phyloP scores from a whole-genome alignment of 495 filamentous ascomycete genomes.

The Bryoglossum gracile region DNA sequence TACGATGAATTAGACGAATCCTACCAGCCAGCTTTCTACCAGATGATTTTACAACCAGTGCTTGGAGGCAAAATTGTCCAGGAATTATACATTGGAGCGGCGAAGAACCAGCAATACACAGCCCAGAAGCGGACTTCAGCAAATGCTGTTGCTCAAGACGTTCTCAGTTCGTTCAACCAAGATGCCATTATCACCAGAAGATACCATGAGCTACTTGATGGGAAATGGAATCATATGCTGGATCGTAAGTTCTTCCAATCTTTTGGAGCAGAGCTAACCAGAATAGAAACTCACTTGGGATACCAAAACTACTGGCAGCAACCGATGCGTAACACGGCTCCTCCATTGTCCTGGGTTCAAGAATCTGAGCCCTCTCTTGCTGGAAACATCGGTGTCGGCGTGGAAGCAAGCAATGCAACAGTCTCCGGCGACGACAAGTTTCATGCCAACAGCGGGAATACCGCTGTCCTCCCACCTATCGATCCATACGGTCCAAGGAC shows the following conservation, averaged over 20 bases:
- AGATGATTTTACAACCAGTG: conserved; percentile 63
- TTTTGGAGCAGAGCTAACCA: background rate
- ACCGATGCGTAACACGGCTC: conserved; percentile 61
- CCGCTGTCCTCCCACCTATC: conserved; percentile 49
- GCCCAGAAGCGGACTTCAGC: conserved; percentile 58
- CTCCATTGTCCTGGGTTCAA: conserved; percentile 51
- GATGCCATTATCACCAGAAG: conserved; percentile 53
- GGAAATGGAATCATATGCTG: conserved; percentile 72
- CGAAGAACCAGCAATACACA: conserved; percentile 55
- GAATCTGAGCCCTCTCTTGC: conserved; percentile 46
- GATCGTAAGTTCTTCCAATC: conserved; percentile 36
- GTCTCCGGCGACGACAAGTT: conserved; percentile 61
- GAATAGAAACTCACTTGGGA: conserved; percentile 43
- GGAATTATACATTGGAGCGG: conserved; percentile 53
- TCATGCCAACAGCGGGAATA: conserved; percentile 49
- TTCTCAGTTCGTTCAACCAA: conserved; percentile 51
- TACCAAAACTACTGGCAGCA: conserved; percentile 57
- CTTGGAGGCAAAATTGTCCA: conserved; percentile 54
- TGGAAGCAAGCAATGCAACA: conserved; percentile 57
- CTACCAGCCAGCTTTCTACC: conserved; percentile 54
- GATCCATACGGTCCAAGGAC: conserved; percentile 54
- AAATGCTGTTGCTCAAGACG: conserved; percentile 52
- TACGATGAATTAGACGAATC: conserved; percentile 43
- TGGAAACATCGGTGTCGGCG: conserved; percentile 57
- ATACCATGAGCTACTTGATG: conserved; percentile 56